Evolutionary conservation across 768 basidiomycete genomes (phyloP), one percentile per base, ranked within the genome.

Genomic region (Tylopilus sp.): DNA sequence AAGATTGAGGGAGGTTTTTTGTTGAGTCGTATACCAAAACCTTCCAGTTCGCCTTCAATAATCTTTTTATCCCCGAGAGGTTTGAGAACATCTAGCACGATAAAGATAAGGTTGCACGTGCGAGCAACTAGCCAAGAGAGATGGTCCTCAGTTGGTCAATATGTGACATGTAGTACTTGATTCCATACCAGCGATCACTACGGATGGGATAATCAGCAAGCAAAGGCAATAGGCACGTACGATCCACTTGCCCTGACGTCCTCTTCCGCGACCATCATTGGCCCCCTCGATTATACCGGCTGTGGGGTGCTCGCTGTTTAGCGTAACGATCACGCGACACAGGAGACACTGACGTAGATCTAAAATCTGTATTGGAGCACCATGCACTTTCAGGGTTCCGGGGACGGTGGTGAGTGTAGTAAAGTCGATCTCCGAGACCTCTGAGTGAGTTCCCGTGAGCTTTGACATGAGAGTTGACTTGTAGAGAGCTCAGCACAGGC

Each of bases 271-370:
- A 49, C 95, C 95, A 61, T 97, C 95, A 64, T 93, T 92, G 25
- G 96, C 96, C 61, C 96, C 96, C 70, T 98, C 96, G 57, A 98
- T 97, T 58, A 98, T 98, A 77, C 97, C 96, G 58, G 93, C 87
- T 92, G 57, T 60, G 42, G 50, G 56, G 55, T 22, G 54, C 50
- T n/a, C n/a, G n/a, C n/a, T n/a, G n/a, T n/a, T 66, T 46, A 67
- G 60, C 34, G 46, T 38, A 43, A 9, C 28, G 29, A 30, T 50
- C 21, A 22, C 33, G 13, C 26, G 22, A n/a, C 26, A 36, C 17
- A 43, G 2, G 17, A 9, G n/a, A 13, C 22, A 76, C 87, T 65
- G 63, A 91, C 90, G 93, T 53, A 95, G 72, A 78, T 95, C 92
- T 13, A 95, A 77, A 57, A 98, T 94, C 63, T 98, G 96, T 63